Conservation (phyloP, 176 grass and related monocot species). For the Urochloa ruziziensis region DNA sequence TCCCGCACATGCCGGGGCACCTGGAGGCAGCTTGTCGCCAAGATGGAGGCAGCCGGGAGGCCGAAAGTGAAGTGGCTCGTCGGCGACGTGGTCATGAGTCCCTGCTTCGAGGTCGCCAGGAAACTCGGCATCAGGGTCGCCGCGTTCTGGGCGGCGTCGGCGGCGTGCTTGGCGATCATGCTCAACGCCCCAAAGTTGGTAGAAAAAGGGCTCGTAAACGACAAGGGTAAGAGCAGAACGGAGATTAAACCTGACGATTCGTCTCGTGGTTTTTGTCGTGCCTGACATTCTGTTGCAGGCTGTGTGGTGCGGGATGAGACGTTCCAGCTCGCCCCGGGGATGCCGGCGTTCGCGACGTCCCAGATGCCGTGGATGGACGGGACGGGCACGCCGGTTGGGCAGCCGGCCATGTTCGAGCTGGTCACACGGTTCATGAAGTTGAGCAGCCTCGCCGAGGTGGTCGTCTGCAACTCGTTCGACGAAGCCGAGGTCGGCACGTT, state of each 20-base stretch:
- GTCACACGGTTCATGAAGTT: background rate
- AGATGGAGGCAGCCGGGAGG: conserved; percentile 15
- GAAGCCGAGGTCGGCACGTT: conserved; percentile 31
- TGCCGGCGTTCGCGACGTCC: conserved; percentile 40
- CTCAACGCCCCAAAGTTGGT: conserved; percentile 48
- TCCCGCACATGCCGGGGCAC: conserved; percentile 7
- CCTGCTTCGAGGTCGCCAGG: conserved; percentile 37
- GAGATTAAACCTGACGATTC: too few relatives aligned
- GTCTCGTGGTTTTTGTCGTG: background rate
- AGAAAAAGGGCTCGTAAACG: conserved; percentile 45
- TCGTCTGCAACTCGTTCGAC: conserved; percentile 49
- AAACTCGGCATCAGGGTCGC: conserved; percentile 43
- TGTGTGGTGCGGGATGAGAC: background rate
- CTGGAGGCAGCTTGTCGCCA: conserved; percentile 33
- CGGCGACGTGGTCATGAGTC: conserved; percentile 53
- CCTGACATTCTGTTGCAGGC: too few relatives aligned
- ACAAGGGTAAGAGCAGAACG: conserved; percentile 26
- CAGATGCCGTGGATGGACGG: conserved; percentile 32
- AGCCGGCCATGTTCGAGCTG: conserved; percentile 1
- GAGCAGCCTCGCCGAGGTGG: background rate
- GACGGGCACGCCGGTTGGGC: background rate
- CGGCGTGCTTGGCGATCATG: conserved; percentile 33
- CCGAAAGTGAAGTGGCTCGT: conserved; percentile 49
- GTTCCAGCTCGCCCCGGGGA: conserved; percentile 29
- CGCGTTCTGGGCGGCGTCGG: conserved; percentile 46